Conservation (phyloP, 768 basidiomycete species). For the Xerocomellus amylosporus region DNA sequence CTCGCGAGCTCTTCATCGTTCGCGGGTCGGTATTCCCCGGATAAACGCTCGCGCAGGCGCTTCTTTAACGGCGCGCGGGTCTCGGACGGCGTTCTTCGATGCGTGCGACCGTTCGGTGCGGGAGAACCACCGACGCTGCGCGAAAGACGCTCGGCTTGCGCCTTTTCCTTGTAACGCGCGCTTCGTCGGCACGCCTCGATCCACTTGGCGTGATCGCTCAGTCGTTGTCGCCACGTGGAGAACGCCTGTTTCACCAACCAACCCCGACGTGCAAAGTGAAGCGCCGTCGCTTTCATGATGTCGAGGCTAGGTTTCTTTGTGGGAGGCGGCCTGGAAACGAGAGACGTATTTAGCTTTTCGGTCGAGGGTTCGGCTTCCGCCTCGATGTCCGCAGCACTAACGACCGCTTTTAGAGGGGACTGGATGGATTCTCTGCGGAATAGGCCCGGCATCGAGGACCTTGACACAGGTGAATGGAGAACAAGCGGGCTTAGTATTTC, state of each 20-base stretch:
- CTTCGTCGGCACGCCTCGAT: constrained; percentile 59
- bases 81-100: constrained; percentile 23
- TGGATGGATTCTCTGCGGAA: constrained; percentile 24
- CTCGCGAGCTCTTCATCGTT: constrained; percentile 65
- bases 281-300: constrained; percentile 40
- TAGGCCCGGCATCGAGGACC: constrained; percentile 15
- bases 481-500: constrained; percentile 32
- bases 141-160: constrained; percentile 36
- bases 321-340: neutral
- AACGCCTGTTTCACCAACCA: constrained; percentile 42
- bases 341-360: constrained; percentile 7
- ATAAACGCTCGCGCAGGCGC: constrained; percentile 36
- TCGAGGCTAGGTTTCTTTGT: constrained; percentile 16
- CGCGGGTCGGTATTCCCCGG: constrained; percentile 45
- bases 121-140: constrained; percentile 17
- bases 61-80: constrained; percentile 20
- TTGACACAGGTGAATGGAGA: constrained; percentile 26
- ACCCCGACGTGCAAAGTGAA: constrained; percentile 41
- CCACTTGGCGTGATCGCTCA: constrained; percentile 51
- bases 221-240: constrained; percentile 45
- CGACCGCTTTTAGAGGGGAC: constrained; percentile 23
- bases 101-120: constrained; percentile 22
- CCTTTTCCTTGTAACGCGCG: constrained; percentile 57
- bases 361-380: neutral
- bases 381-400: constrained; percentile 13